Conservation (phyloP, 2,329 filamentous ascomycete species). For the Trichoderma asperellum region DNA sequence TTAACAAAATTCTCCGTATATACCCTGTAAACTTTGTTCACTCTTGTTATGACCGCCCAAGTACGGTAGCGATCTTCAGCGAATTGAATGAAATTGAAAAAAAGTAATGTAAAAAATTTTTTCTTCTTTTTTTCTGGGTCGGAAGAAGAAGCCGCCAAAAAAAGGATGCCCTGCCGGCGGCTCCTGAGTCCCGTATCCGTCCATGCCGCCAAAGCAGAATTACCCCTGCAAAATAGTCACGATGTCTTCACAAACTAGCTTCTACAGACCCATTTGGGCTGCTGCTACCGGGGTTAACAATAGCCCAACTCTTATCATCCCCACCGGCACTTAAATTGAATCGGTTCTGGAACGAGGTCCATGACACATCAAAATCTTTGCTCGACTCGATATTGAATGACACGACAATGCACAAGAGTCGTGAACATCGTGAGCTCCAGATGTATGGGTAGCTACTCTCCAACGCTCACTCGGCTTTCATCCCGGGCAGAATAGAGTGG, state of each 20-base stretch:
- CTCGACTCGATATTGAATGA: conserved; percentile 10
- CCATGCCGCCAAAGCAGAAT: conserved; percentile 4
- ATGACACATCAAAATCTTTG: conserved; percentile 32
- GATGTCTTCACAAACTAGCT: conserved; percentile 25
- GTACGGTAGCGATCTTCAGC: background rate
- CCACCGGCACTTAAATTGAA: conserved; percentile 13
- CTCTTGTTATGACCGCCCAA: background rate
- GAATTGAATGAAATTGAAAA: background rate
- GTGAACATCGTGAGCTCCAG: background rate
- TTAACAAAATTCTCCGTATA: background rate
- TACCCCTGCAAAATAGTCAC: conserved; percentile 26
- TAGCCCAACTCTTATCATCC: conserved; percentile 22
- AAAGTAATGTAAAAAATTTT: background rate
- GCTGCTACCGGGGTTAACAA: conserved; percentile 19
- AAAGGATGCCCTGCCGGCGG: background rate
- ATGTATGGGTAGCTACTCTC: background rate
- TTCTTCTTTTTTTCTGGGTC: background rate
- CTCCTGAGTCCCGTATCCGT: background rate
- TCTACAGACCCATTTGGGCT: conserved; percentile 22
- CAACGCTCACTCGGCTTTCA: conserved; percentile 14
- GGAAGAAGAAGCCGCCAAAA: background rate
- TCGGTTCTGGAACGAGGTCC: conserved; percentile 30
- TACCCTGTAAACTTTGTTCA: conserved; percentile 14
- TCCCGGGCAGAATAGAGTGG: conserved; percentile 17
- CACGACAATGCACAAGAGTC: background rate